Evolutionary conservation across 495 filamentous ascomycete genomes (phyloP), one percentile per base, ranked within the genome.

Genomic region (Xylaria telfairii): DNA sequence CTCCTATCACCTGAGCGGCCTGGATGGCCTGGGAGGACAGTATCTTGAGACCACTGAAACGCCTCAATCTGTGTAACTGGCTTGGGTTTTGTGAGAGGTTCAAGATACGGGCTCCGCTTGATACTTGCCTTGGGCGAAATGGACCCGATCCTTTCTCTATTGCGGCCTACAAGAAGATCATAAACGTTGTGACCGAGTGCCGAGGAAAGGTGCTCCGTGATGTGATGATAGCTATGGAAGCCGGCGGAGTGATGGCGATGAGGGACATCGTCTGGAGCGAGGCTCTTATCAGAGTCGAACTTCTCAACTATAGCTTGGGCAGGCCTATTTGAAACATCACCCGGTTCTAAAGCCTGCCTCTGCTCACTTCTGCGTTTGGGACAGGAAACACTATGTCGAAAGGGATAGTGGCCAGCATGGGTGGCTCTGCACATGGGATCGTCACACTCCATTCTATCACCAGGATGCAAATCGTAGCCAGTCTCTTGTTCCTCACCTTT

Each of bases 351-450:
- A 15, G 54, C 21, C 26, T 7, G 54, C n/a, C 13, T 68, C 56
- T 46, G 54, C 28, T 41, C 54, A 26, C 42, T 61, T 6, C 39
- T 26, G n/a, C 62, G 42, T 49, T 30, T 68, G 17, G 56, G 34
- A 61, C 74, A 82, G 13, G 71, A 68, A 44, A 74, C 70, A 32
- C 73, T 74, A 67, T 79, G 78, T 15, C 77, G 73, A 69, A 75
- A 78, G 8, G 77, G 78, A 62, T 78, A 73, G 71, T 80, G 75
- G 4, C 77, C 76, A 6, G 66, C 56, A 67, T 82, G 77, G 39
- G 73, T 79, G 46, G 81, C 71, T 59, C 71, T 76, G 51, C 77
- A 79, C 54, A 69, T 72, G 0, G 75, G 72, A 66, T 78, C 71
- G 39, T 73, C 74, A 68, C 77, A 81, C 37, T 76, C 75, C 57